Evolutionary conservation across 2,329 filamentous ascomycete genomes (phyloP).

Genomic region (Daldinia sp.): DNA sequence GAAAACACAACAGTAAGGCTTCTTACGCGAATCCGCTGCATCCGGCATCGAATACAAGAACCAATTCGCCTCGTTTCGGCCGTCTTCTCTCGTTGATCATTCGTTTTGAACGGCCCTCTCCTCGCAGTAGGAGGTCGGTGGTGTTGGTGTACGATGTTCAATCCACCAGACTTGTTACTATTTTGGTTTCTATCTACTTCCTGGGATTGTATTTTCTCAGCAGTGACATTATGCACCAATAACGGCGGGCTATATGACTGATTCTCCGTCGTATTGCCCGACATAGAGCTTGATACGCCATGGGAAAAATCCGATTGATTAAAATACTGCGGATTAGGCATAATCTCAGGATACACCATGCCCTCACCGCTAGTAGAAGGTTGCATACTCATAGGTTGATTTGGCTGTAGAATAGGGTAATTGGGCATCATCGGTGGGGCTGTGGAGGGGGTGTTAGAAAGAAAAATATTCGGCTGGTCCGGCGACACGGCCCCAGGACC

Average conservation of each 20-base stretch:
- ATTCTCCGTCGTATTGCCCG: slow-evolving; percentile 36
- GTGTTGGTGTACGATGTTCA: slow-evolving; percentile 49
- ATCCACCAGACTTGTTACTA: slow-evolving; percentile 34
- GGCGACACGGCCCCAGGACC: slow-evolving; percentile 42
- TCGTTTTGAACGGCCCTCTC: slow-evolving; percentile 64
- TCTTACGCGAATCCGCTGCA: slow-evolving; percentile 69
- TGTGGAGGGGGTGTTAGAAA: slow-evolving; percentile 43
- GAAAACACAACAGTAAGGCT: neutral
- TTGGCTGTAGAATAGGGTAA: slow-evolving; percentile 51
- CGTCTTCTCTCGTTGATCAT: slow-evolving; percentile 60
- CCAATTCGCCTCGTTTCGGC: slow-evolving; percentile 66
- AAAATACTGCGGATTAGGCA: slow-evolving; percentile 41
- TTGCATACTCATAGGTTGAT: slow-evolving; percentile 41
- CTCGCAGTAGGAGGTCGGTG: slow-evolving; percentile 51
- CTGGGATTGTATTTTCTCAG: slow-evolving; percentile 22
- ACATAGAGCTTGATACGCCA: slow-evolving; percentile 33
- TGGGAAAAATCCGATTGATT: slow-evolving; percentile 37
- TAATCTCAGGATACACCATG: slow-evolving; percentile 51
- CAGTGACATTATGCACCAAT: slow-evolving; percentile 33
- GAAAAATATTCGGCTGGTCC: slow-evolving; percentile 42
- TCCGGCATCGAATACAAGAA: slow-evolving; percentile 67
- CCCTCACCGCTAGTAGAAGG: slow-evolving; percentile 48
- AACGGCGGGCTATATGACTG: slow-evolving; percentile 31
- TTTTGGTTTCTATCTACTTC: slow-evolving; percentile 35
- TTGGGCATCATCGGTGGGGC: slow-evolving; percentile 45